Evolutionary conservation across 208 protist species (phyloP), one percentile per base, ranked within the genome.

Genomic region (Crithidia mellificae): DNA sequence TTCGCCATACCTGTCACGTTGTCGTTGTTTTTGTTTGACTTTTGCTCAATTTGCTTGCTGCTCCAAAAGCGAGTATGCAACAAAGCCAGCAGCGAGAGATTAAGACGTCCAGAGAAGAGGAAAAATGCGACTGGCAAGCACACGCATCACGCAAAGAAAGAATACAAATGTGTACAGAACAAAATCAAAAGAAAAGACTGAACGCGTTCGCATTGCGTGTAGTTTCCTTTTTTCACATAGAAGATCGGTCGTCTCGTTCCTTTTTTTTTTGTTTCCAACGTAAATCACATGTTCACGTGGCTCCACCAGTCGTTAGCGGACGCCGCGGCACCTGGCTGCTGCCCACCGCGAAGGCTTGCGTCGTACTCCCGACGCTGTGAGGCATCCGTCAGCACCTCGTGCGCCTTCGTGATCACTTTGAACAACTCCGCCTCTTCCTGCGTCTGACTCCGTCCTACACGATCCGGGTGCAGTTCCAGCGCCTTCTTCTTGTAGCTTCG

Each of bases 341-440:
- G 69, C 2, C 55, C 52, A 39, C 44, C 25, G 1, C 9, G 29
- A 25, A 94, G 68, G 53, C 87, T 56, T 7, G 25, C 67, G 49
- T 96, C 89, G 57, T 96, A 96, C 67, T 85, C 64, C 6, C 65
- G 65, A 17, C 87, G 79, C 59, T 84, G 62, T 38, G 73, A 67
- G 0, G 75, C 34, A 65, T 96, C 91, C 8, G 68, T 80, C 19
- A 96, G 75, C 46, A 91, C 76, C 73, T 96, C 91, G 56, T 96
- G 47, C 15, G 91, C 91, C 66, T 95, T 93, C 11, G 91, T 96
- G 73, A 96, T 91, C 25, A 90, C 70, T 70, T 95, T 94, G 65
- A 96, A 96, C 27, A 95, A 72, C 63, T 93, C 87, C 50, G 82
- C 80, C 77, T 96, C 91, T 53, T 97, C 90, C 38, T 76, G 58